Evolutionary conservation across 306 rosid species (phyloP), one percentile per base, ranked within the genome.

Genomic region (Sindora glabra): DNA sequence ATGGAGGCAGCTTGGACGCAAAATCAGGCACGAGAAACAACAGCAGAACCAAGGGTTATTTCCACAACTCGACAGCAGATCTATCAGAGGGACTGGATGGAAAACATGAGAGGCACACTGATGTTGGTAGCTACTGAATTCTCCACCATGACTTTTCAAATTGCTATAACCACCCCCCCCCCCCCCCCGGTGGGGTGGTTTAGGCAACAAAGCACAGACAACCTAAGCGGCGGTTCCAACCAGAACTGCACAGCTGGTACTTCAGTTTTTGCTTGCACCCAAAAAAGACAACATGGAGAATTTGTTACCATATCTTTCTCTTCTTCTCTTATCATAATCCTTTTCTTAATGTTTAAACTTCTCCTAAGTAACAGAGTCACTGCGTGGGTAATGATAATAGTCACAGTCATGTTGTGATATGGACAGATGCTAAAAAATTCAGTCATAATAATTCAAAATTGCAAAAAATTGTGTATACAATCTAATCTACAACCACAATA

Each of bases 261-360:
- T 10, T 59, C 78, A 4, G 65, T 73, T 3, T 22, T 74, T 4
- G 74, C 56, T 10, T 25, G 17, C 0, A 1, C 0, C 27, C 0
- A 62, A 58, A 7, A 51, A 12, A 33, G 0, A 1, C 0, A 1
- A 5, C 2, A 59, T 50, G 25, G 64, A 59, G 4, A 8, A 36
- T 5, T 73, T 59, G 56, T 10, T 65, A 66, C 78, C 45, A 5
- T 62, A 5, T 68, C 79, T 29, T 74, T 74, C 53, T 48, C 63
- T 0, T 70, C 67, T 8, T 62, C 79, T 47, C 55, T 47, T 5
- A 41, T 27, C 29, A 42, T 63, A 24, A 62, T 55, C 11, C 5
- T 67, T 10, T 47, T 67, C 2, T 13, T 74, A 0, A 12, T 74
- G 3, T 34, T 21, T 60, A 74, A 65, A 27, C 0, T 67, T 16